These are phyloP conservation scores for Didymosphaeria variabile DNA, from an alignment of 2,329 filamentous ascomycete species.

Conservation along the genomic window DNA sequence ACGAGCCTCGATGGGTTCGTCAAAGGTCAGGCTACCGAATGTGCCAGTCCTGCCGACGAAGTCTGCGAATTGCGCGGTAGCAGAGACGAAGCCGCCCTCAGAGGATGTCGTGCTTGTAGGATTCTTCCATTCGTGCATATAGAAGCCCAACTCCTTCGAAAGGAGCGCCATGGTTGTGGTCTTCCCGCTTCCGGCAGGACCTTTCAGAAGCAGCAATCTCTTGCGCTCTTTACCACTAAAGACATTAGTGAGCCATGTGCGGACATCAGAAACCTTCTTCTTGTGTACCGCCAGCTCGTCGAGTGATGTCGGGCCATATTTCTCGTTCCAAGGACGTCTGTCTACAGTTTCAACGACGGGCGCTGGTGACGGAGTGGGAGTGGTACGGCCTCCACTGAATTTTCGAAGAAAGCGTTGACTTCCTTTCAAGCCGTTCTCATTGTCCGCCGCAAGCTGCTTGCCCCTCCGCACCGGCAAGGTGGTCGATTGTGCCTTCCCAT, in stretches of 20 bases:
- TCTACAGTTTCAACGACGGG: conserved; percentile 57
- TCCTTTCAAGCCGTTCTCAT: conserved; percentile 31
- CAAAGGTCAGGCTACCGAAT: conserved; percentile 74
- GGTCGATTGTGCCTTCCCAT: conserved; percentile 26
- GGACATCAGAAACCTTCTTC: conserved; percentile 88
- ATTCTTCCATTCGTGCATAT: conserved; percentile 91
- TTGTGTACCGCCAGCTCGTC: conserved; percentile 94
- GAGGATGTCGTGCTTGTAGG: conserved; percentile 70
- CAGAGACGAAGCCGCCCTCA: conserved; percentile 70
- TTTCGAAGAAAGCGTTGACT: conserved; percentile 58
- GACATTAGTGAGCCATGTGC: conserved; percentile 80
- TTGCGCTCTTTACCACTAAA: conserved; percentile 68
- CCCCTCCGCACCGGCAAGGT: conserved; percentile 43
- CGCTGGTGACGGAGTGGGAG: conserved; percentile 39
- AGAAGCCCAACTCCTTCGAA: conserved; percentile 77
- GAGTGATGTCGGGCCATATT: conserved; percentile 77
- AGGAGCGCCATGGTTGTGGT: conserved; percentile 85
- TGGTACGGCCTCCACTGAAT: conserved; percentile 41
- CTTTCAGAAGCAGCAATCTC: conserved; percentile 84
- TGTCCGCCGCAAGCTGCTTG: conserved; percentile 30
- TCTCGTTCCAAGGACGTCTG: conserved; percentile 83
- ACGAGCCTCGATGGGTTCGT: conserved; percentile 24
- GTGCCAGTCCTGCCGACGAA: conserved; percentile 84
- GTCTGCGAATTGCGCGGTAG: conserved; percentile 86
- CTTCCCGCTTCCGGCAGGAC: conserved; percentile 90